Evolutionary conservation across 371 early-diverging fungal species (phyloP), one percentile per base, ranked within the genome.

Genomic region (Rhizopus sp.): DNA sequence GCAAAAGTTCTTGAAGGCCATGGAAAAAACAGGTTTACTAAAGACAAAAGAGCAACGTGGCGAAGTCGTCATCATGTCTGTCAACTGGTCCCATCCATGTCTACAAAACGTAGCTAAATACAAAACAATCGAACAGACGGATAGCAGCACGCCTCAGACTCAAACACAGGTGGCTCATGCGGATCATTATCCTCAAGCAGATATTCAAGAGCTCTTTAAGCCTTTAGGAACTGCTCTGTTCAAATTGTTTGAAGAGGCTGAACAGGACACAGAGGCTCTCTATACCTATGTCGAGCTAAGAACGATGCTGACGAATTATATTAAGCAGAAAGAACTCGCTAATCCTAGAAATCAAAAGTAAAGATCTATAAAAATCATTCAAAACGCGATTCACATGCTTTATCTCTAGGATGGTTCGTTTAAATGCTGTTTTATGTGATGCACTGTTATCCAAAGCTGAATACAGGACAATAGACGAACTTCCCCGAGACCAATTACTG

Each of bases 21-120:
- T 83, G 52, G 90, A 90, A 48, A 88, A 88, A 64, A 58, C 79
- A 15, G 87, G 85, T 3, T 53, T 87, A 12, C 50, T 89, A 51
- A 86, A 88, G 64, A 77, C 85, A 48, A 90, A 89, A 57, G 90
- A 87, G 8, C 79, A 80, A 40, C 80, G 83, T 16, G 88, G 89
- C 3, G 90, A 90, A 35, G 61, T 72, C 13, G 67, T 80, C 44
- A 63, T 90, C 13, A 75, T 72, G 23, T 72, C 80, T 1, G 69
- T 90, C n/a, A 75, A 82, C 44, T 87, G 83, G 79, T 64, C 74
- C 5, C 85, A 87, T 62, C 66, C 69, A 53, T 53, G 58, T 48
- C 62, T 78, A 30, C 63, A 68, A 42, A 57, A 60, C 29, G 9
- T 75, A 6, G 49, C 40, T 1, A 50, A 60, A 29, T 75, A 70